Base-by-base conservation (phyloP, 108 stramenopile genomes). In the Mediolabrus comicus region DNA sequence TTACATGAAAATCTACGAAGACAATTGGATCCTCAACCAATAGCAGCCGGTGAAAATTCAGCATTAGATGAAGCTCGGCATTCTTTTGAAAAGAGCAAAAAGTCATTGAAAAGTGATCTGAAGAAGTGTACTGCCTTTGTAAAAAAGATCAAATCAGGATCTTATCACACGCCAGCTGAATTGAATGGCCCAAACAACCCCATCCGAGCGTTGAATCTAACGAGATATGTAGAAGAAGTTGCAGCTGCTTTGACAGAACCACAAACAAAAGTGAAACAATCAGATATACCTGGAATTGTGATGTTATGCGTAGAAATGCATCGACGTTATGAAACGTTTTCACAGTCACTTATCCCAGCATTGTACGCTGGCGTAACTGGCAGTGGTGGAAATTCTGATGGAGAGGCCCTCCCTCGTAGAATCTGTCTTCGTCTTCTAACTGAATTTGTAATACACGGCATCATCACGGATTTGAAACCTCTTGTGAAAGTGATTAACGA, bases 41-140 rank as follows among this genome's bases (percentile, higher is more conserved):
- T 59, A 22, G 62, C 31, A 49, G 41, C 46, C 1, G 35, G 39
- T 8, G 41, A 38, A 27, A 27, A 9, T 19, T 66, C 64, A 19
- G 49, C 65, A 10, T 35, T 77, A 29, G 43, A 51, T 29, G 41
- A 9, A 17, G 53, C 55, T 30, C 83, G 89, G 14, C 75, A 83
- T 22, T 53, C 59, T 28, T 95, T 92, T 71, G 88, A 87, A 53
- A 59, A 74, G 4, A 75, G 65, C 32, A 95, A 96, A 74, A 92
- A 92, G 58, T 69, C 72, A 26, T 81, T 98, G 35, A 98, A 98
- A 65, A 89, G 92, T 29, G 97, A 98, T 76, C 80, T 98, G 61
- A 98, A 98, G 81, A 94, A 94, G 67, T 96, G 93, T 33, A 97
- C 93, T 12, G 91, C 98, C 26, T 98, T 98, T 81, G 95, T 96